phyloP scores from a whole-genome alignment of 345 rosid species.

The Alliaria petiolata region DNA sequence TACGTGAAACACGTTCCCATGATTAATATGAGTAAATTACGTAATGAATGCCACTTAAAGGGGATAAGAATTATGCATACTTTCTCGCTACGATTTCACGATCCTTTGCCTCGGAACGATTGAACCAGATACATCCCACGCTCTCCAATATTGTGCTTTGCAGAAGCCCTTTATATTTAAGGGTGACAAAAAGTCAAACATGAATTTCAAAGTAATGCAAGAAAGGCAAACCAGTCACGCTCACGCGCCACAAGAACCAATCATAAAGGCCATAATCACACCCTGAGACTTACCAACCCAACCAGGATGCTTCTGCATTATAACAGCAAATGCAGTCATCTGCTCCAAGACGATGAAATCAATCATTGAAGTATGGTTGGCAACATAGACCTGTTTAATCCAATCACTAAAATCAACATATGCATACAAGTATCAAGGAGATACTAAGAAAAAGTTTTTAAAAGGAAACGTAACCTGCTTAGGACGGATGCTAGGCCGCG shows the following conservation, averaged over 20 bases:
- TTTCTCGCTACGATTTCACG: constrained; percentile 94
- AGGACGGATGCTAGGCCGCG: constrained; percentile 91
- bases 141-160: constrained; percentile 98
- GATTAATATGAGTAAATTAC: constrained; percentile 8
- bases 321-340: constrained; percentile 97
- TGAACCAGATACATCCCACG: constrained; percentile 96
- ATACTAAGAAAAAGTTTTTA: neutral
- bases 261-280: constrained; percentile 4
- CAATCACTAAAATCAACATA: constrained; percentile 12
- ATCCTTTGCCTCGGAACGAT: constrained; percentile 88
- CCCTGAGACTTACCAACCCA: constrained; percentile 88
- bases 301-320: constrained; percentile 99
- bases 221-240: neutral
- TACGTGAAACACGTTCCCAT: constrained; percentile 12
- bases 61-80: constrained; percentile 41
- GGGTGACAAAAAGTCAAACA: constrained; percentile 20
- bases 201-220: constrained; percentile 1
- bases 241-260: neutral
- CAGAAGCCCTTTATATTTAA: constrained; percentile 59
- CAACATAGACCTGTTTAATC: constrained; percentile 75
- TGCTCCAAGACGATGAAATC: constrained; percentile 83
- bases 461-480: constrained; percentile 57
- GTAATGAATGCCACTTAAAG: neutral
- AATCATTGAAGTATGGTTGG: constrained; percentile 97
- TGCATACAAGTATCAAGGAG: neutral